Conservation (phyloP, 192 early-diverging fungal species). For the Linderina pennispora region DNA sequence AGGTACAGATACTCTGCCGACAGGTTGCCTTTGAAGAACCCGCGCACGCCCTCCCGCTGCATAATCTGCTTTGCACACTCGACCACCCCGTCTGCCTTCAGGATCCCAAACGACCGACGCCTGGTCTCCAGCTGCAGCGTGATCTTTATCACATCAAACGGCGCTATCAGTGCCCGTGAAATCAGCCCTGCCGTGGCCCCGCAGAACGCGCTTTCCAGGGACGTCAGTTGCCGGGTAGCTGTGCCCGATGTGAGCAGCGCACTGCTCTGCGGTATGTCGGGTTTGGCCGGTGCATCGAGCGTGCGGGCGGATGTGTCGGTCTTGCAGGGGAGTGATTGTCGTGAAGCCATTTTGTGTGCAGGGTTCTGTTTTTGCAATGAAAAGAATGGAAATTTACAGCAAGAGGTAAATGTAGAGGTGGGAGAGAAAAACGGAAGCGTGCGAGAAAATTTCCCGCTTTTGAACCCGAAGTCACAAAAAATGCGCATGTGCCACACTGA, state of each 20-base stretch:
- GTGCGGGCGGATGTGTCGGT: too few relatives aligned
- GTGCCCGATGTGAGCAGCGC: conserved; percentile 27
- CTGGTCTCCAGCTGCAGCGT: conserved; percentile 52
- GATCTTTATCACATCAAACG: conserved; percentile 94
- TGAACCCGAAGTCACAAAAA: too few relatives aligned
- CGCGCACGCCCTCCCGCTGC: conserved; percentile 74
- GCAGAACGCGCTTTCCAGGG: conserved; percentile 30
- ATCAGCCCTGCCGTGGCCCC: conserved; percentile 41
- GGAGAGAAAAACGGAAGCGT: too few relatives aligned
- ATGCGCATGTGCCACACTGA: too few relatives aligned
- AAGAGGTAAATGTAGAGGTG: too few relatives aligned
- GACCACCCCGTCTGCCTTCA: conserved; percentile 46
- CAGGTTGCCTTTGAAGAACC: conserved; percentile 91
- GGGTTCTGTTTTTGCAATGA: not conserved
- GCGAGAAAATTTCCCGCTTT: too few relatives aligned
- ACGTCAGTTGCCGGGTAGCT: conserved; percentile 12
- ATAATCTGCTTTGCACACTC: conserved; percentile 65
- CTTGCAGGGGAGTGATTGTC: too few relatives aligned
- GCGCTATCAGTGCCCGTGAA: conserved; percentile 75
- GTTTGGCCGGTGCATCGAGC: too few relatives aligned
- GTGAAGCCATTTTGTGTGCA: too few relatives aligned
- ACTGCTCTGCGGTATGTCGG: conserved; percentile 1
- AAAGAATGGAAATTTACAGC: too few relatives aligned
- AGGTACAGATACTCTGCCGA: conserved; percentile 92
- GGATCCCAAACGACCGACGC: not conserved